Base-by-base conservation (phyloP, 176 grass and related monocot species). In the Zoysia pacifica region DNA sequence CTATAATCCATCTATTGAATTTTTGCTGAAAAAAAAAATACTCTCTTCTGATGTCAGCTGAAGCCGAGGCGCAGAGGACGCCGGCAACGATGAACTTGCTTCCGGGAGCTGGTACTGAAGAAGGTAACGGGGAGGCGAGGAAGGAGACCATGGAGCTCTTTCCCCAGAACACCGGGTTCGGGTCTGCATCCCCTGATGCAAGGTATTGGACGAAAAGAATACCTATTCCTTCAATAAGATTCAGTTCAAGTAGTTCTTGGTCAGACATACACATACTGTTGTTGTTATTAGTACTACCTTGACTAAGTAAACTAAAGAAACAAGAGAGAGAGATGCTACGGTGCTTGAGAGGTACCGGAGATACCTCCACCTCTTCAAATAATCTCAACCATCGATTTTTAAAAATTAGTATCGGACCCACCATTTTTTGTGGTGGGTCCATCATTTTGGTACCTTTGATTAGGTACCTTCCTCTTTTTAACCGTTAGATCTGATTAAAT, bases 131-230 rank as follows among this genome's bases (percentile, higher is more conserved):
- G 28, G 66, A 42, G 18, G 48, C 41, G 44, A 75, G 20, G 41
- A 86, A 83, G 73, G 79, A 73, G 74, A 85, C 66, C 43, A 88
- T 90, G 88, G 86, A 89, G 12, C 78, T 97, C 46, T 93, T 91
- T 75, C 91, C 93, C 18, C 93, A 93, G 84, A 82, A 77, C 69
- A 16, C 82, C 6, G 92, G 83, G 44, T 94, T 91, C 53, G 58
- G 64, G 71, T 36, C 77, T 12, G 77, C 42, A 37, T 43, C 48
- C 35, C 18, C 60, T 61, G 68, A 76, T 89, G 79, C 76, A 6
- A 80, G 91, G 81, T 85, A 88, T 12, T 74, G 18, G 55, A 2
- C 7, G 2, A 60, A 43, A 43, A 1, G 3, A 64, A 62, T 20
- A 36, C 53, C 62, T 53, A 54, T 81, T 51, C 2, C 1, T 46